Conservation (phyloP, 805 yeast genomes). For the Saccharomycopsis oosterbeekiorum region DNA sequence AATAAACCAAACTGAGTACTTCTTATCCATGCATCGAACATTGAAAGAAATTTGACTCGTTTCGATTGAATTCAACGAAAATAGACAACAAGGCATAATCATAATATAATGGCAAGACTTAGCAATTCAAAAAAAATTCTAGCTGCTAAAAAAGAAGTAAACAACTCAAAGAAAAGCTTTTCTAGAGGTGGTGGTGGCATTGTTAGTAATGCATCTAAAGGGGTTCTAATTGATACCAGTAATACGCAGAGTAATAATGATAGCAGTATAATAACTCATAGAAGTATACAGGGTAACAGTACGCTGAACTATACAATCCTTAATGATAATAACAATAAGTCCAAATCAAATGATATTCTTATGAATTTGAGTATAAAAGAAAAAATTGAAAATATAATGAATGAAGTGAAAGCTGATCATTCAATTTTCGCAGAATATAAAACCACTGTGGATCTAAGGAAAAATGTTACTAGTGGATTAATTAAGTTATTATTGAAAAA, state of each 20-base stretch:
- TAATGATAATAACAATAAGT: neutral
- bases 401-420: neutral
- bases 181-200: neutral
- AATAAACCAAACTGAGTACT: too few relatives aligned
- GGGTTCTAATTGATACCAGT: neutral
- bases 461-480: neutral
- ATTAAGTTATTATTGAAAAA: constrained; percentile 1
- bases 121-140: neutral
- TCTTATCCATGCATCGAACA: too few relatives aligned
- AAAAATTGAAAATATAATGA: neutral
- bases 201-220: neutral
- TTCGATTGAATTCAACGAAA: too few relatives aligned
- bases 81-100: too few relatives aligned
- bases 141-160: neutral
- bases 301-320: neutral
- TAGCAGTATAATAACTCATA: neutral
- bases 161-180: neutral
- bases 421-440: neutral
- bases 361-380: neutral
- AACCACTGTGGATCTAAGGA: neutral
- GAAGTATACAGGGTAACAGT: neutral
- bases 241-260: neutral
- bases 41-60: too few relatives aligned
- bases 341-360: neutral
- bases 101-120: neutral